These are phyloP conservation scores for Populus trichocarpa DNA, from an alignment of 441 rosid species.

Conservation along the genomic window DNA sequence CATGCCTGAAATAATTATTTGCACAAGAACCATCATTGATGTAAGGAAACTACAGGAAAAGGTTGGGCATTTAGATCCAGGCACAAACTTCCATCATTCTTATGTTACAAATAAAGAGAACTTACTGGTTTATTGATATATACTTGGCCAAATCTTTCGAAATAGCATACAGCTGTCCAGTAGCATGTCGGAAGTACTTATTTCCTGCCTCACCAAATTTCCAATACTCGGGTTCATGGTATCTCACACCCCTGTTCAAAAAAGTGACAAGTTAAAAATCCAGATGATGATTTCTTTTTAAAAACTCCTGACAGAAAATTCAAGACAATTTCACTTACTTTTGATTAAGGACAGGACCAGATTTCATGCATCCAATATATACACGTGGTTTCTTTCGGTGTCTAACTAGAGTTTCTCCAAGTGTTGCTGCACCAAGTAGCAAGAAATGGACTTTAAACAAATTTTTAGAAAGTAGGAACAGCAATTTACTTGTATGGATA, in stretches of 20 bases:
- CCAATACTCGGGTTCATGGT: conserved; percentile 96
- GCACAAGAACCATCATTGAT: conserved; percentile 2
- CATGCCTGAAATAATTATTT: conserved; percentile 60
- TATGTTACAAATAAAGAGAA: conserved; percentile 10
- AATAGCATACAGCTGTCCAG: conserved; percentile 89
- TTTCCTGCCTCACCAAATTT: conserved; percentile 95
- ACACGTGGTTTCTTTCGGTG: conserved; percentile 71
- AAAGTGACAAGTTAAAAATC: conserved; percentile 15
- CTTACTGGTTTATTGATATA: conserved; percentile 93
- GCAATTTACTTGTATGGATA: neutral
- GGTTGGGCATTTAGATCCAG: conserved; percentile 7
- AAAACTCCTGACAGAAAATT: neutral
- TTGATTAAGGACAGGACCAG: conserved; percentile 93
- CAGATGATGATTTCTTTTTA: neutral
- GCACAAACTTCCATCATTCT: neutral
- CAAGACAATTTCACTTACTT: conserved; percentile 42
- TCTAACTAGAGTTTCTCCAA: conserved; percentile 82
- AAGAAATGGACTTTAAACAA: neutral
- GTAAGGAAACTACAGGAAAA: conserved; percentile 4
- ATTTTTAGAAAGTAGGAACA: neutral
- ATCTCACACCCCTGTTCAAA: conserved; percentile 76
- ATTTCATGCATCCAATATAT: conserved; percentile 97
- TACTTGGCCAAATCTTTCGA: conserved; percentile 91
- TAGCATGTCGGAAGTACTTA: conserved; percentile 94
- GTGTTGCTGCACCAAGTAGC: conserved; percentile 60